Conservation (phyloP, 805 yeast genomes). For the Maudiozyma pseudohumilis region DNA sequence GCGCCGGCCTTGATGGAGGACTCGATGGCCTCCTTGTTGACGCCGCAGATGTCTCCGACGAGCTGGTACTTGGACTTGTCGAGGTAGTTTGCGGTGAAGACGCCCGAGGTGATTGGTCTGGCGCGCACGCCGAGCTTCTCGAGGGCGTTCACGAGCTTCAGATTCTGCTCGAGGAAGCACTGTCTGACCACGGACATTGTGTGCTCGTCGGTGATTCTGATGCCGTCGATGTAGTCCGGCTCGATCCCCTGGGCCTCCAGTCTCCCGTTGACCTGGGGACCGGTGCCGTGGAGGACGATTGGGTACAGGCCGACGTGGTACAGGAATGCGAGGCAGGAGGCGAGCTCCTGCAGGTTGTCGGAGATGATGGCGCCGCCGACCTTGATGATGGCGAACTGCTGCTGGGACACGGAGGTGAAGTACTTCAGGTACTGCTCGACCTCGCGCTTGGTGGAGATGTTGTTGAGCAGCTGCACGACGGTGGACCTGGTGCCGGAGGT, state of each 20-base stretch:
- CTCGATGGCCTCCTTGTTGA: conserved; percentile 82
- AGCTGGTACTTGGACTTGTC: conserved; percentile 85
- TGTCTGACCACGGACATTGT: conserved; percentile 95
- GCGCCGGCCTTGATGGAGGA: conserved; percentile 95
- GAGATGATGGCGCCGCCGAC: conserved; percentile 99
- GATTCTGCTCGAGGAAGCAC: conserved; percentile 91
- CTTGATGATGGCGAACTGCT: conserved; percentile 95
- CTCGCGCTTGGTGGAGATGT: conserved; percentile 94
- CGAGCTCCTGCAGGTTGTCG: conserved; percentile 84
- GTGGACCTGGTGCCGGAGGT: conserved; percentile 67
- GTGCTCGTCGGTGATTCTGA: conserved; percentile 85
- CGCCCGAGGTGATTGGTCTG: conserved; percentile 97
- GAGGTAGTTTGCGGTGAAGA: conserved; percentile 83
- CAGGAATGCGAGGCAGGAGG: conserved; percentile 88
- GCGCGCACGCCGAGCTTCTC: conserved; percentile 97
- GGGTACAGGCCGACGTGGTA: conserved; percentile 98
- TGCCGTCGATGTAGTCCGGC: conserved; percentile 93
- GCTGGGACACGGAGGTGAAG: conserved; percentile 91
- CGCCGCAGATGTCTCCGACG: conserved; percentile 83
- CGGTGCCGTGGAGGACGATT: conserved; percentile 94
- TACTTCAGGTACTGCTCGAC: conserved; percentile 96
- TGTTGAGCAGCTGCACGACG: conserved; percentile 87
- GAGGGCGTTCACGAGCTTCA: conserved; percentile 87
- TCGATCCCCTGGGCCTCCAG: conserved; percentile 90
- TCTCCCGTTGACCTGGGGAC: conserved; percentile 94